Evolutionary conservation across 176 grass and related monocot species (phyloP).

Genomic region (Triticum aestivum): DNA sequence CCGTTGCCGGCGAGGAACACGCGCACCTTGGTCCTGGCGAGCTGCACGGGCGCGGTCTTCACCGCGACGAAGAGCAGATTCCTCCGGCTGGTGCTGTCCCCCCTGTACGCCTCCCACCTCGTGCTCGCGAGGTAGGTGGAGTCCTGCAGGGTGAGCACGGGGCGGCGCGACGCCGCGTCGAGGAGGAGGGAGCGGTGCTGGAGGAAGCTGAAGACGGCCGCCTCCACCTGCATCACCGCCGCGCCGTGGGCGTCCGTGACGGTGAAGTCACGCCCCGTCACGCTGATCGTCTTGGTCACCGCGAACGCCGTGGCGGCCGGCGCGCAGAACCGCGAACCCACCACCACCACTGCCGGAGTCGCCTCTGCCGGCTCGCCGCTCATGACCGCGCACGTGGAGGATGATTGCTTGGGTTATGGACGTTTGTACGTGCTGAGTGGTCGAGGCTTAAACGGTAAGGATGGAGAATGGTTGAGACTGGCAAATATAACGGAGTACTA

Average conservation of each 20-base stretch:
- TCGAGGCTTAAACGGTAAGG: background rate
- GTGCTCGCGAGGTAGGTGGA: background rate
- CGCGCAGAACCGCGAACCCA: slow-evolving; percentile 45
- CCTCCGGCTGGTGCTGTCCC: slow-evolving; percentile 41
- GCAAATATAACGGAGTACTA: background rate
- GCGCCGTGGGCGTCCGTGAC: slow-evolving; percentile 44
- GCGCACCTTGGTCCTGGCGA: slow-evolving; percentile 34
- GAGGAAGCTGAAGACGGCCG: slow-evolving; percentile 33
- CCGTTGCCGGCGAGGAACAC: slow-evolving; percentile 47
- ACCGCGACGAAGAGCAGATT: slow-evolving; percentile 46
- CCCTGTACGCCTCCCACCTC: slow-evolving; percentile 48
- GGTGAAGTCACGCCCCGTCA: slow-evolving; percentile 39
- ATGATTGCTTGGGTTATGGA: background rate
- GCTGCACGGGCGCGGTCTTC: slow-evolving; percentile 11
- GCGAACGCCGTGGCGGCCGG: slow-evolving; percentile 35
- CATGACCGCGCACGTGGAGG: background rate
- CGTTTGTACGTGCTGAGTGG: background rate
- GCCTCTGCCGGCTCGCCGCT: background rate
- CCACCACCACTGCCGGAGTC: background rate
- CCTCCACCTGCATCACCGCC: slow-evolving; percentile 50
- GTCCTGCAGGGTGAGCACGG: slow-evolving; percentile 44
- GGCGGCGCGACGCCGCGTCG: slow-evolving; percentile 28
- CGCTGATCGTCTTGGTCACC: slow-evolving; percentile 47
- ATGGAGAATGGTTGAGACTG: background rate
- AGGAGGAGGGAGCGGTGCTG: slow-evolving; percentile 34